These are phyloP conservation scores for Dionaea muscipula DNA, from an alignment of 179 eudicot species.

Conservation along the genomic window DNA sequence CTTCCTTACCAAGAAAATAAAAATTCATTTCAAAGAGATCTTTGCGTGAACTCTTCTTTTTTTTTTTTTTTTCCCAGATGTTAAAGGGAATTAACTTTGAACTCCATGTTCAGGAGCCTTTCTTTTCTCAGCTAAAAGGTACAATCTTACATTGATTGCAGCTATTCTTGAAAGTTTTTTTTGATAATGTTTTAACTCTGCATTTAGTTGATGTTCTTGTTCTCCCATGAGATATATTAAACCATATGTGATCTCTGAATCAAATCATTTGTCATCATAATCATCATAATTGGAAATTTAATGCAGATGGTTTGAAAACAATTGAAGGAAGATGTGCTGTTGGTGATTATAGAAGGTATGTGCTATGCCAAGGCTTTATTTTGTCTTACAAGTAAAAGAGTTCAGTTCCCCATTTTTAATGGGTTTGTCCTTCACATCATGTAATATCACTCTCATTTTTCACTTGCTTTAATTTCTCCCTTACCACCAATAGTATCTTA, in stretches of 20 bases:
- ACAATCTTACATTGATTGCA: not conserved
- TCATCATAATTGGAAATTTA: slow-evolving; percentile 6
- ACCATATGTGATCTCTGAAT: slow-evolving; percentile 1
- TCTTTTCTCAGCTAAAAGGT: slow-evolving; percentile 70
- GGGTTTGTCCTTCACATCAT: no score
- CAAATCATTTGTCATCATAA: not conserved
- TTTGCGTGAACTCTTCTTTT: not conserved
- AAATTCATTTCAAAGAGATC: no score
- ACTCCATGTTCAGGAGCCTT: slow-evolving; percentile 89
- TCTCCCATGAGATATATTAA: not conserved
- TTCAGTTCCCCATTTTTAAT: no score
- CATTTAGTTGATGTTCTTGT: no score
- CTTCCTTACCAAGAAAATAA: no score
- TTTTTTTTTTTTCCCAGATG: slow-evolving; percentile 23
- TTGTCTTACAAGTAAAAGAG: not conserved
- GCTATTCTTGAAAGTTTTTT: not conserved
- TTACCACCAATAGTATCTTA: no score
- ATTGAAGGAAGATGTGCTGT: slow-evolving; percentile 88
- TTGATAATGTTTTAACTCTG: no score
- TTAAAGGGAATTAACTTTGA: slow-evolving; percentile 47
- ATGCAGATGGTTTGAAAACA: slow-evolving; percentile 67
- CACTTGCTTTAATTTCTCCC: no score
- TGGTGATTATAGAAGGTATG: slow-evolving; percentile 67
- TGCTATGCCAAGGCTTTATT: not conserved
- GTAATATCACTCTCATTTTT: no score